Base-by-base conservation (phyloP, 306 rosid genomes). In the Luffa aegyptiaca region DNA sequence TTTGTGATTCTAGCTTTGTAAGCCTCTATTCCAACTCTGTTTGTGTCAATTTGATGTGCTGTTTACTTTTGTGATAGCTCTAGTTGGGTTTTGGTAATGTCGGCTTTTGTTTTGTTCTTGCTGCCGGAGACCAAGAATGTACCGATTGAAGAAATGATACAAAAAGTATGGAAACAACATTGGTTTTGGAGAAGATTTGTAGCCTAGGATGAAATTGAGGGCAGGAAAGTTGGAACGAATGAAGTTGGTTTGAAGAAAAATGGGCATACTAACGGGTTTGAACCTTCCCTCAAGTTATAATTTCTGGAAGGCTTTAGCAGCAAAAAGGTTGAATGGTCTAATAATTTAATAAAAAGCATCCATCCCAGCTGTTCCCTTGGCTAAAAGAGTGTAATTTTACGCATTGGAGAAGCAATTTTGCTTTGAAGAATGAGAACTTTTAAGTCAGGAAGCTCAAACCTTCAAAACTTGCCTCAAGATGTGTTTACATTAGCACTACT, bases 91-190 rank as follows among this genome's bases (percentile, higher is more conserved):
- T 1, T 87, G 21, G 41, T 64, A 3, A 87, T 89, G 96, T 51
- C 83, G 0, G 0, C 81, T 8, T 89, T 87, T 77, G 84, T 86
- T 0, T 0, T 84, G 2, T 87, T 90, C 31, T 74, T 90, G 0
- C 73, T 90, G 41, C 90, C 94, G 0, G 92, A 90, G 84, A 90
- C 90, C 1, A 90, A 88, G 84, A 73, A 69, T 48, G 13, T 90
- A 0, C 90, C 94, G 0, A 87, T 90, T 56, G 92, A 90, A 82
- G 94, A 90, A 17, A 88, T 90, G 88, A 65, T 78, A 1, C 87
- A 90, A 0, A 83, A 42, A 74, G 90, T 90, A 0, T 88, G 90
- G 92, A 80, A 74, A 57, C 76, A 81, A 0, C 94, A 90, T n/a
- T 87, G 92, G 92, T 85, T 84, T 59, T 90, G 92, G 92, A 90